Evolutionary conservation across 202 grass and related monocot species (phyloP).

Genomic region (Eragrostis tef): DNA sequence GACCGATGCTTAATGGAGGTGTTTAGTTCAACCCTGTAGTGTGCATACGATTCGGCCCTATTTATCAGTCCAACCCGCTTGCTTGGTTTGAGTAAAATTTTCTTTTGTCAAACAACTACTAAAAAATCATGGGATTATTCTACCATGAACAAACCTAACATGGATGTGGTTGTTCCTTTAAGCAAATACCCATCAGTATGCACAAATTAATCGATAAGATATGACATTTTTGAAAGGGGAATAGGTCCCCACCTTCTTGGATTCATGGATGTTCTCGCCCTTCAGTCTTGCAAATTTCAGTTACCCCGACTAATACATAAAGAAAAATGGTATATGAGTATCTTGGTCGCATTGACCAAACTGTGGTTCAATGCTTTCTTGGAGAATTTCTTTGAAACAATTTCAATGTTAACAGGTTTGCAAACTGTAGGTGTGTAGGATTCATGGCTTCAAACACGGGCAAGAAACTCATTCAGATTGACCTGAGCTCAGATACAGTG

Average conservation of each 20-base stretch:
- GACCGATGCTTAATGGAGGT: neutral
- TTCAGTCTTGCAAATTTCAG: neutral
- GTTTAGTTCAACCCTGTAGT: neutral
- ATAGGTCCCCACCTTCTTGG: neutral
- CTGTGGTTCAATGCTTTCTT: neutral
- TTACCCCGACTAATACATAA: neutral
- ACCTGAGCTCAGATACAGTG: conserved; percentile 88
- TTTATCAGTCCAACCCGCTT: neutral
- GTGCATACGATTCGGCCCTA: neutral
- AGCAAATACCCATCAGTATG: neutral
- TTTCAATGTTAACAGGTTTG: neutral
- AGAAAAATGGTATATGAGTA: neutral
- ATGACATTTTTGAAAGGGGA: neutral
- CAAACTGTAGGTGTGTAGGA: conserved; percentile 47
- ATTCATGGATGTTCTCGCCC: neutral
- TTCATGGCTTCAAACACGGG: conserved; percentile 61
- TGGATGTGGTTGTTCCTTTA: neutral
- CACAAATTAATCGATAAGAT: neutral
- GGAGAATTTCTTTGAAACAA: neutral
- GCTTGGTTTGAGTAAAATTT: neutral
- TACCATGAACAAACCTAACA: neutral
- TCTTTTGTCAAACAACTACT: neutral
- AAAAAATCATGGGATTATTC: neutral
- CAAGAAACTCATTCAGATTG: conserved; percentile 83
- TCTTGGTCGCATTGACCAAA: neutral